Evolutionary conservation across 345 rosid species (phyloP).

Genomic region (Geranium rotundifolium): DNA sequence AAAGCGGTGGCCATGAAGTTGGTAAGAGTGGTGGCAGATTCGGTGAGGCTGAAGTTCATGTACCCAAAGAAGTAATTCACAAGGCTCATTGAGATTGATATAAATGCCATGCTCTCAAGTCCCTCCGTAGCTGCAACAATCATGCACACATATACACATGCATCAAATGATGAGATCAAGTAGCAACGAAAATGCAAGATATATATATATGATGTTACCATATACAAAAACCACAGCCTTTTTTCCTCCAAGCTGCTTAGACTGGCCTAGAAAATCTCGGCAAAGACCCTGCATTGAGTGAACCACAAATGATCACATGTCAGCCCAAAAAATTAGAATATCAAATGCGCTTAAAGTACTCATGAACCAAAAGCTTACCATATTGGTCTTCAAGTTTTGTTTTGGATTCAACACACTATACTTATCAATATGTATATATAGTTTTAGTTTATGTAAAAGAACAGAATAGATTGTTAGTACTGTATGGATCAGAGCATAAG

Average conservation of each 20-base stretch:
- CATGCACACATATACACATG: background rate
- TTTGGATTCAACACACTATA: too few relatives aligned
- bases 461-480: too few relatives aligned
- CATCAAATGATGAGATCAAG: too few relatives aligned
- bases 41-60: slow-evolving; percentile 9
- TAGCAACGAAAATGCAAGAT: background rate
- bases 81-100: slow-evolving; percentile 19
- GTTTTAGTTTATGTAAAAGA: too few relatives aligned
- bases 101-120: slow-evolving; percentile 20
- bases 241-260: background rate
- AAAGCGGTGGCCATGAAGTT: slow-evolving; percentile 18
- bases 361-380: too few relatives aligned
- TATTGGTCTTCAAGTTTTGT: too few relatives aligned
- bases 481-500: too few relatives aligned
- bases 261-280: background rate
- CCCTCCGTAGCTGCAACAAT: slow-evolving; percentile 7
- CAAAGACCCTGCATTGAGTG: background rate
- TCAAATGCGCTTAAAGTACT: too few relatives aligned
- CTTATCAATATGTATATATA: too few relatives aligned
- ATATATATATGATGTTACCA: background rate
- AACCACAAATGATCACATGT: background rate
- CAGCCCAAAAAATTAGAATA: too few relatives aligned
- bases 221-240: background rate
- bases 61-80: slow-evolving; percentile 12
- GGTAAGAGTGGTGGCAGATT: slow-evolving; percentile 18